Conservation (phyloP, 768 basidiomycete genomes). For the Suillus placidus region DNA sequence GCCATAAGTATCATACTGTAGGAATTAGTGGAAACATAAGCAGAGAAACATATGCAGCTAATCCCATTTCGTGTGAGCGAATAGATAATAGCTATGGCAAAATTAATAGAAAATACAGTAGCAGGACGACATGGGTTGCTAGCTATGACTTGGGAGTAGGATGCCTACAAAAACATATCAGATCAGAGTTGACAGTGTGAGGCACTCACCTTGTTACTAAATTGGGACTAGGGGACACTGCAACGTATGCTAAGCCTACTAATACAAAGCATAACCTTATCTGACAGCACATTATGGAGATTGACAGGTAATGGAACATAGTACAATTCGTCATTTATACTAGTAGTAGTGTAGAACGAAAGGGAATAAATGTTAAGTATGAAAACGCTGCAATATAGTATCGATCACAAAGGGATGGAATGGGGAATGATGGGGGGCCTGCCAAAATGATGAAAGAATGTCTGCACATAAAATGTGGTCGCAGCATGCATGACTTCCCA, state of each 20-base stretch:
- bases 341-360: not conserved
- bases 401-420: not conserved
- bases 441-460: constrained; percentile 9
- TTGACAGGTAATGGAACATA: not conserved
- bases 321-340: not conserved
- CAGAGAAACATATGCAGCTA: too few relatives aligned
- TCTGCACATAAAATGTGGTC: not conserved
- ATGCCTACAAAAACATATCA: too few relatives aligned
- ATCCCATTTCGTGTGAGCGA: too few relatives aligned
- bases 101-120: too few relatives aligned
- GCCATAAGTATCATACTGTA: too few relatives aligned
- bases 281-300: not conserved
- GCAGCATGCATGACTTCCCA: not conserved
- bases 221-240: too few relatives aligned
- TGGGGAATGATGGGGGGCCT: constrained; percentile 2
- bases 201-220: too few relatives aligned
- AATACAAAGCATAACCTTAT: not conserved
- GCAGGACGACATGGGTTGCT: too few relatives aligned
- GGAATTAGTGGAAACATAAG: too few relatives aligned
- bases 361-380: not conserved
- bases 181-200: too few relatives aligned
- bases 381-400: not conserved
- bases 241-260: not conserved
- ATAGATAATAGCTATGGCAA: too few relatives aligned
- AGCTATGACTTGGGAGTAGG: too few relatives aligned